phyloP scores from a whole-genome alignment of 2,329 filamentous ascomycete species.

The Aspergillus novoparasiticus region DNA sequence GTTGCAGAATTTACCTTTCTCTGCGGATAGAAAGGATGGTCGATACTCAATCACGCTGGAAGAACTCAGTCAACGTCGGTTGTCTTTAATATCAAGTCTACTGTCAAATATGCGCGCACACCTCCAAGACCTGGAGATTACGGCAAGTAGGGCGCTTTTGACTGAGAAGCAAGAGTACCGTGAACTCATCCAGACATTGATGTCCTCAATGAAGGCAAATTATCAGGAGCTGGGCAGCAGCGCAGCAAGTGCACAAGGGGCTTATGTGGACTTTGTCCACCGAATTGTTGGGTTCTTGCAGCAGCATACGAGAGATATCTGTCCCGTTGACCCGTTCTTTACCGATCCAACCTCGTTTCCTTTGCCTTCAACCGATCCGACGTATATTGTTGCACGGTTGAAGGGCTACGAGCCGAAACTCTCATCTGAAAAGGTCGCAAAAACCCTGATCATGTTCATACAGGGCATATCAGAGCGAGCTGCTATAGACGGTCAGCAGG shows the following conservation, averaged over 20 bases:
- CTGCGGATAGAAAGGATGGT: constrained; percentile 36
- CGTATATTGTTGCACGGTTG: constrained; percentile 63
- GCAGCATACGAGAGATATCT: constrained; percentile 60
- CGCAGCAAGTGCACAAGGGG: constrained; percentile 43
- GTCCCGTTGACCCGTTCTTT: constrained; percentile 60
- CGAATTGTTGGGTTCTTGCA: constrained; percentile 61
- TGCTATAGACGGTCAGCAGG: constrained; percentile 59
- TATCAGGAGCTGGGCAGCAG: constrained; percentile 56
- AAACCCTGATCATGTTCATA: constrained; percentile 60
- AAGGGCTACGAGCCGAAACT: constrained; percentile 62
- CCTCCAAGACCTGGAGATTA: constrained; percentile 41
- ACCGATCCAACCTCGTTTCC: constrained; percentile 63
- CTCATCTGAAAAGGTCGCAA: constrained; percentile 50
- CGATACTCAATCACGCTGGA: constrained; percentile 52
- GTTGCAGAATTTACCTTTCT: constrained; percentile 62
- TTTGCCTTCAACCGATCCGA: constrained; percentile 61
- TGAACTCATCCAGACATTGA: constrained; percentile 57
- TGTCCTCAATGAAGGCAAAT: constrained; percentile 63
- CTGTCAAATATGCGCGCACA: constrained; percentile 62
- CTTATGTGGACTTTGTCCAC: constrained; percentile 65
- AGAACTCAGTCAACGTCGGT: constrained; percentile 57
- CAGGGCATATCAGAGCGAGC: constrained; percentile 62
- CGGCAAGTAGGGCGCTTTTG: constrained; percentile 38
- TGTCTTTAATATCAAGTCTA: constrained; percentile 58
- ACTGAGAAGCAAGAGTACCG: constrained; percentile 48